Percentiles rank a stretch among this genome's conserved stretches.
These are phyloP conservation scores for Albifimbria verrucaria DNA, from an alignment of 2,329 filamentous ascomycete genomes.

Conservation along the genomic window DNA sequence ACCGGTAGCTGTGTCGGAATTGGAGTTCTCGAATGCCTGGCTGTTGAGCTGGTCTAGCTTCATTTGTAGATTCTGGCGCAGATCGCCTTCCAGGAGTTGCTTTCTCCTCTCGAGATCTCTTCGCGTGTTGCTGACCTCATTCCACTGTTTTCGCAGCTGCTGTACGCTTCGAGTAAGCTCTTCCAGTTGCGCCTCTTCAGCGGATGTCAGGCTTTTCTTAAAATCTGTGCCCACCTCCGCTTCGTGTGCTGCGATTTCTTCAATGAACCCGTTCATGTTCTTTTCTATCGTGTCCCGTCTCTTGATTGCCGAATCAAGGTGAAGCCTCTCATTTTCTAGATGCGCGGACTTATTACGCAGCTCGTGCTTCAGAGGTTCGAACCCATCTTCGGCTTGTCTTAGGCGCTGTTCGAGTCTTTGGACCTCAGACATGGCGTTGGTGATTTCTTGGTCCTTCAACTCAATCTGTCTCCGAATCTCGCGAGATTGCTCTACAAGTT, in stretches of 20 bases:
- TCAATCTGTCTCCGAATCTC: slow-evolving; percentile 71
- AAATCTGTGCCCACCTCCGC: slow-evolving; percentile 82
- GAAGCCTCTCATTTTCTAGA: slow-evolving; percentile 68
- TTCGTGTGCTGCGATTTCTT: slow-evolving; percentile 74
- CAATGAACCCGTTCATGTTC: slow-evolving; percentile 71
- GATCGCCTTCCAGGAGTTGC: slow-evolving; percentile 77
- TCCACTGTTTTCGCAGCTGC: slow-evolving; percentile 72
- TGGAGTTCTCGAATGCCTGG: slow-evolving; percentile 65
- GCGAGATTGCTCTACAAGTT: slow-evolving; percentile 57
- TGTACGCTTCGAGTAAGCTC: slow-evolving; percentile 66
- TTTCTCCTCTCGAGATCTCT: slow-evolving; percentile 79
- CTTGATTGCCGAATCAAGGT: slow-evolving; percentile 65
- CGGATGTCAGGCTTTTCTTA: slow-evolving; percentile 78
- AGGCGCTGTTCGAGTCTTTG: slow-evolving; percentile 79
- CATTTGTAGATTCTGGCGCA: slow-evolving; percentile 84
- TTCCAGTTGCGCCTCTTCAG: slow-evolving; percentile 82
- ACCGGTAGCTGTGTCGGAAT: slow-evolving; percentile 57
- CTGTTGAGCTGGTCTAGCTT: slow-evolving; percentile 82
- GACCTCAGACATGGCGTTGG: slow-evolving; percentile 75
- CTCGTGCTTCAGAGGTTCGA: slow-evolving; percentile 75
- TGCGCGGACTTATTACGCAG: slow-evolving; percentile 72
- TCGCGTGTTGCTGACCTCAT: slow-evolving; percentile 68
- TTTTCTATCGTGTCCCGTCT: slow-evolving; percentile 67
- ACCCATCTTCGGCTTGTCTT: slow-evolving; percentile 75
- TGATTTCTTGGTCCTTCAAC: slow-evolving; percentile 83